Evolutionary conservation across 495 filamentous ascomycete species (phyloP), one percentile per base, ranked within the genome.

Genomic region (Arthonia radiata): DNA sequence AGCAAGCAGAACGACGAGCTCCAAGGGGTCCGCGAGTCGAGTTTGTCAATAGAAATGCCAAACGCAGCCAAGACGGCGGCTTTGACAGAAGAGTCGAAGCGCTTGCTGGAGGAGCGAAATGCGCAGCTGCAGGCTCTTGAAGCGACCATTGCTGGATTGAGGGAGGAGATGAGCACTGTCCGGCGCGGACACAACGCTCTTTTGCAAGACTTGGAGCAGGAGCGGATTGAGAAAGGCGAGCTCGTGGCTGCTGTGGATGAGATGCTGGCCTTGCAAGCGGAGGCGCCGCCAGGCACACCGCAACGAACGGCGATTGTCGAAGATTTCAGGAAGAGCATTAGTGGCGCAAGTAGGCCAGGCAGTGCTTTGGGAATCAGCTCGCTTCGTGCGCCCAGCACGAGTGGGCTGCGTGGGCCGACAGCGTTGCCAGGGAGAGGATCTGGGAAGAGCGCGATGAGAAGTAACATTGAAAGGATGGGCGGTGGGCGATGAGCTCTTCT

Each of bases 161-260:
- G 65, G 37, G 56, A 65, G 5, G 71, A 83, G 31, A 45, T 89
- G 33, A 48, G 48, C 11, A 61, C 59, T 14, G 47, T 86, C 17
- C 64, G 67, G 40, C 46, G 51, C 0, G 67, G 79, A 27, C 71
- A 76, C 29, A 57, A 59, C 5, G 57, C 62, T 8, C 51, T 90
- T 4, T 52, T 67, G 13, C 39, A 49, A 13, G 57, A 78, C 16
- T 49, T 80, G 11, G 67, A 86, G 41, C 54, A 61, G 17, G 89
- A 93, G 48, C 60, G 83, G 2, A 59, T 74, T 13, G 86, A 97
- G 50, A 97, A 92, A 48, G 80, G 80, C 18, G 81, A 92, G 37
- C 56, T 97, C 24, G 81, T 97, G n/a, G 63, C 67, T 25, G 69
- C 80, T 1, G 81, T 86, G 1, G 86, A 94, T 40, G 81, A 93